Evolutionary conservation across 345 rosid genomes (phyloP), one percentile per base, ranked within the genome.

Genomic region (Dovyalis caffra): DNA sequence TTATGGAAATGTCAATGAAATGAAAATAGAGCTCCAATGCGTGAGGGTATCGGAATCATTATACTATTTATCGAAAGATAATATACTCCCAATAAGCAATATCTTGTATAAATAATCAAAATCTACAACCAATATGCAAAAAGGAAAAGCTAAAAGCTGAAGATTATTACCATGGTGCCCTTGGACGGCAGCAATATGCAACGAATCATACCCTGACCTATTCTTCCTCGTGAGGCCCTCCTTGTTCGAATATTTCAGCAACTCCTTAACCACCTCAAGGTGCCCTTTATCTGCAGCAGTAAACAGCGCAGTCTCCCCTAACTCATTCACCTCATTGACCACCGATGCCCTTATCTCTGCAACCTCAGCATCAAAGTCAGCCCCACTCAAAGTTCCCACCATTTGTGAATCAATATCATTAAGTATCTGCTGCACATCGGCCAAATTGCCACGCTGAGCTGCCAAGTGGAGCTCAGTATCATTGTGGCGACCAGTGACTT

Each of bases 261-360:
- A 78, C 83, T 95, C 99, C 83, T 86, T 89, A 28, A 90, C 91
- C 57, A 95, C 92, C 78, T 93, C 96, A 28, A 93, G 91, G 79
- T 91, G 93, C 20, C 99, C 99, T 79, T 87, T 91, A 18, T 93
- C 97, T 20, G 98, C 91, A 72, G 98, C 99, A 57, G 89, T 88
- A 63, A 90, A 95, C 71, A 95, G 78, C 6, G 97, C 91, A 0
- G 97, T 95, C 85, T 95, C 99, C 5, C 91, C 98, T 80, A 92
- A 87, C 79, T 91, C 99, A 82, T 95, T 95, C 76, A 91, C 95
- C 85, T 95, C 97, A 70, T 90, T 92, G 60, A 93, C 99, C 37
- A 92, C 85, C 0, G 92, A 91, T 3, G 94, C 90, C 77, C 97
- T 83, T 31, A 88, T 89, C 85, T 95, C 97, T 0, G 93, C 94